phyloP scores from a whole-genome alignment of 495 filamentous ascomycete species.

The Hypoxylon rickii region DNA sequence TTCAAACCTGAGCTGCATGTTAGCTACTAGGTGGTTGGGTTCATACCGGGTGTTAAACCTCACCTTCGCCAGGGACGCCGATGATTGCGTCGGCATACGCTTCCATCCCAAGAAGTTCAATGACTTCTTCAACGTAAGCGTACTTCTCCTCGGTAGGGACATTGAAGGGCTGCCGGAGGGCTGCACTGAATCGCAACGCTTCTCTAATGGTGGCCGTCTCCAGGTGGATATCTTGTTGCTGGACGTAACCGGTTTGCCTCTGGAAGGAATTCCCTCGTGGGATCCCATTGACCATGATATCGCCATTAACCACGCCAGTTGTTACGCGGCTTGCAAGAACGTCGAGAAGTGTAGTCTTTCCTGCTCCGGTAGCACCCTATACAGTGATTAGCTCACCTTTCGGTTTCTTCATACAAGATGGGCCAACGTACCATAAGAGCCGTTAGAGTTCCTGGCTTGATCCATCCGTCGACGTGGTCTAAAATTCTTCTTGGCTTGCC shows the following conservation, averaged over 20 bases:
- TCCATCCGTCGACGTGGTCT: slow-evolving; percentile 84
- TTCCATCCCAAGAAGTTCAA: slow-evolving; percentile 75
- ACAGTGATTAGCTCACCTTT: not conserved
- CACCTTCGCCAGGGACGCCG: slow-evolving; percentile 73
- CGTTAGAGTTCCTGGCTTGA: slow-evolving; percentile 86
- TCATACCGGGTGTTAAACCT: no score
- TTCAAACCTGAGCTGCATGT: no score
- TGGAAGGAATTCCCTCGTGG: slow-evolving; percentile 74
- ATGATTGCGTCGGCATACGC: slow-evolving; percentile 75
- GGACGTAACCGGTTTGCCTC: slow-evolving; percentile 84
- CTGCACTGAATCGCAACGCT: slow-evolving; percentile 66
- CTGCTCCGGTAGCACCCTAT: slow-evolving; percentile 71
- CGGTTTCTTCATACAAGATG: slow-evolving; percentile 35
- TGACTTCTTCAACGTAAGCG: slow-evolving; percentile 76
- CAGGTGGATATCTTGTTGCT: slow-evolving; percentile 49
- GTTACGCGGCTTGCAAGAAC: slow-evolving; percentile 73
- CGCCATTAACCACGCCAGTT: slow-evolving; percentile 80
- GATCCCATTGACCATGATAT: slow-evolving; percentile 74
- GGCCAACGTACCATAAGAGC: slow-evolving; percentile 73
- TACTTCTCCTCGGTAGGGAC: slow-evolving; percentile 65
- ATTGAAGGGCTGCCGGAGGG: slow-evolving; percentile 68
- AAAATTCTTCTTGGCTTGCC: slow-evolving; percentile 71
- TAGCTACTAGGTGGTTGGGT: no score
- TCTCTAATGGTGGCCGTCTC: slow-evolving; percentile 76
- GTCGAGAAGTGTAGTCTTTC: slow-evolving; percentile 75